phyloP scores from a whole-genome alignment of 768 basidiomycete genomes.

The Tricholoma hemisulphureum region DNA sequence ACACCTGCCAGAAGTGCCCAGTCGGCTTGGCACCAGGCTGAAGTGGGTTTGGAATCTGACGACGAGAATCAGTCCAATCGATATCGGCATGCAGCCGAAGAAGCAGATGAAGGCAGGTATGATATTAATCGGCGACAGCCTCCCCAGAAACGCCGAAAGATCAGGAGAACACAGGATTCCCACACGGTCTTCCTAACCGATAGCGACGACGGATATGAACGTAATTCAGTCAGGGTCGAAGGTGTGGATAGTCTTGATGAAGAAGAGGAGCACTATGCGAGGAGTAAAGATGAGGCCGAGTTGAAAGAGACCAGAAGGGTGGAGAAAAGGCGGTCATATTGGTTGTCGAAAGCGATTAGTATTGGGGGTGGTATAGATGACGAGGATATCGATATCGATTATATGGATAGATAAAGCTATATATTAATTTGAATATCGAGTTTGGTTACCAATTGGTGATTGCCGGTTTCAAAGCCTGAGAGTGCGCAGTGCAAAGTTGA shows the following conservation, averaged over 20 bases:
- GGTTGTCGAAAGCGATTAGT: constrained; percentile 55
- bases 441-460: constrained; percentile 5
- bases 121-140: constrained; percentile 45
- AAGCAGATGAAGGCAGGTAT: constrained; percentile 61
- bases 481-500: constrained; percentile 8
- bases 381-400: constrained; percentile 3
- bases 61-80: constrained; percentile 21
- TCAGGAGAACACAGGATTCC: constrained; percentile 36
- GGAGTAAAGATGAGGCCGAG: constrained; percentile 13
- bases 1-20: constrained; percentile 25
- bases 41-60: constrained; percentile 29
- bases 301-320: constrained; percentile 22
- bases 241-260: constrained; percentile 19
- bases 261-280: constrained; percentile 24
- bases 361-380: constrained; percentile 29
- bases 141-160: constrained; percentile 46
- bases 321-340: constrained; percentile 49
- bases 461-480: neutral
- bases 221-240: constrained; percentile 25
- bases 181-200: constrained; percentile 53
- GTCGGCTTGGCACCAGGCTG: constrained; percentile 41
- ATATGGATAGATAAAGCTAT: too few relatives aligned
- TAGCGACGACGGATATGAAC: constrained; percentile 40
- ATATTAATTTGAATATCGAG: constrained; percentile 1
- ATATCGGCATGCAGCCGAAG: constrained; percentile 21